phyloP scores from a whole-genome alignment of 1,139 yeast genomes.

The Kodamaea arcana region DNA sequence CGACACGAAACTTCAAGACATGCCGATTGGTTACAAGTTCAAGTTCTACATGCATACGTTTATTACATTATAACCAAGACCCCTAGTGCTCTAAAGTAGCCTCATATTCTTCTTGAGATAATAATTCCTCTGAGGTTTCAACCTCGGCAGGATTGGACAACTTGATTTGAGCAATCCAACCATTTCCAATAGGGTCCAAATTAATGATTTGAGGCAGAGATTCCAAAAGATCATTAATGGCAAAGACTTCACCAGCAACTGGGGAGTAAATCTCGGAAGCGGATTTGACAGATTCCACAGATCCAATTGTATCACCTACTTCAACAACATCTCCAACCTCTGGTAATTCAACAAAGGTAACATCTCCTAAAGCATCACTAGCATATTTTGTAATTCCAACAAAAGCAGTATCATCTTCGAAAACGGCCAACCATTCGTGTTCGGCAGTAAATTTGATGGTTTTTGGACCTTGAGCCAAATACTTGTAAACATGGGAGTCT shows the following conservation, averaged over 20 bases:
- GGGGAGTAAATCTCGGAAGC: conserved; percentile 95
- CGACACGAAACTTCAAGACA: too few species aligned
- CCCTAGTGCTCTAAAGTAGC: conserved; percentile 57
- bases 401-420: conserved; percentile 76
- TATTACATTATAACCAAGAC: too few species aligned
- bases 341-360: conserved; percentile 89
- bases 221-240: conserved; percentile 63
- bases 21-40: too few species aligned
- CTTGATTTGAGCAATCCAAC: conserved; percentile 85
- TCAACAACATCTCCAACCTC: conserved; percentile 64
- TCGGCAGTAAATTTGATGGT: conserved; percentile 73
- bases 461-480: conserved; percentile 46
- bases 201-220: conserved; percentile 76
- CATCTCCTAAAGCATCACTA: conserved; percentile 97
- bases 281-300: conserved; percentile 91
- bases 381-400: conserved; percentile 95
- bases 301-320: conserved; percentile 81
- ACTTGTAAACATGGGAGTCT: conserved; percentile 49
- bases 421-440: conserved; percentile 94
- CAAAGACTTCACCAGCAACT: conserved; percentile 71
- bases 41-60: too few species aligned
- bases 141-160: conserved; percentile 34
- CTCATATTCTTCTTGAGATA: conserved; percentile 58
- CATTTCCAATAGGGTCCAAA: conserved; percentile 86
- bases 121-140: conserved; percentile 28